phyloP scores from a whole-genome alignment of 208 protist genomes.

The Porcisia hertigi region DNA sequence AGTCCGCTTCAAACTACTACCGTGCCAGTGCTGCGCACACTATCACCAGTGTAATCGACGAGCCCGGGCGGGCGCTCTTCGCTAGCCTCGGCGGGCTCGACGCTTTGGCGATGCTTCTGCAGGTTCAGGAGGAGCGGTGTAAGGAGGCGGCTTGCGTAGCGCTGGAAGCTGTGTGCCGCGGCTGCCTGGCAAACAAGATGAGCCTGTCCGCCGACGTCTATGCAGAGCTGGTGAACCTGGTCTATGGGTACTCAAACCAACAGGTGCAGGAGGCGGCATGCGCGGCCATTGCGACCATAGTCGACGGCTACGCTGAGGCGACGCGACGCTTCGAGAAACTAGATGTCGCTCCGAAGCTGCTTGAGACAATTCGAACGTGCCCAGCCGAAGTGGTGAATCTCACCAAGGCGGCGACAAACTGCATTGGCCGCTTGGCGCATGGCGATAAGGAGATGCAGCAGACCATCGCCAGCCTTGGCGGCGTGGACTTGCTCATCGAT shows the following conservation, averaged over 20 bases:
- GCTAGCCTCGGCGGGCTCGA: conserved; percentile 66
- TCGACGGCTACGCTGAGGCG: conserved; percentile 69
- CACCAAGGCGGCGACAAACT: conserved; percentile 87
- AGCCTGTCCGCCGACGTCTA: conserved; percentile 61
- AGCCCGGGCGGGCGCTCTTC: conserved; percentile 69
- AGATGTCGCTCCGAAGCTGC: conserved; percentile 84
- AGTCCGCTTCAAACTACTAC: conserved; percentile 82
- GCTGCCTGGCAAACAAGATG: conserved; percentile 72
- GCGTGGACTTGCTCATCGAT: conserved; percentile 86
- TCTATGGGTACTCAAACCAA: conserved; percentile 90
- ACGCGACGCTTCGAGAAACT: conserved; percentile 61
- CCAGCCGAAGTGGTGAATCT: conserved; percentile 88
- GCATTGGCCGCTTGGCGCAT: conserved; percentile 87
- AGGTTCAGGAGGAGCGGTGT: conserved; percentile 87
- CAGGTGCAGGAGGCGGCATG: conserved; percentile 92
- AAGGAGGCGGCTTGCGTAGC: conserved; percentile 90
- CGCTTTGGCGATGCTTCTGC: conserved; percentile 71
- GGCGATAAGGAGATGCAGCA: conserved; percentile 77
- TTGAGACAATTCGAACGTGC: conserved; percentile 84
- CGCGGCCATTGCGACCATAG: conserved; percentile 81
- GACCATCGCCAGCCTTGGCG: conserved; percentile 72
- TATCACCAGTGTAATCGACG: conserved; percentile 88
- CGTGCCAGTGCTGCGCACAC: conserved; percentile 87
- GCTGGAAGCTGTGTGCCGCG: conserved; percentile 83
- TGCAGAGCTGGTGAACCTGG: conserved; percentile 72